These are phyloP conservation scores for Calvatia gigantea DNA, from an alignment of 768 basidiomycete species.

Conservation along the genomic window DNA sequence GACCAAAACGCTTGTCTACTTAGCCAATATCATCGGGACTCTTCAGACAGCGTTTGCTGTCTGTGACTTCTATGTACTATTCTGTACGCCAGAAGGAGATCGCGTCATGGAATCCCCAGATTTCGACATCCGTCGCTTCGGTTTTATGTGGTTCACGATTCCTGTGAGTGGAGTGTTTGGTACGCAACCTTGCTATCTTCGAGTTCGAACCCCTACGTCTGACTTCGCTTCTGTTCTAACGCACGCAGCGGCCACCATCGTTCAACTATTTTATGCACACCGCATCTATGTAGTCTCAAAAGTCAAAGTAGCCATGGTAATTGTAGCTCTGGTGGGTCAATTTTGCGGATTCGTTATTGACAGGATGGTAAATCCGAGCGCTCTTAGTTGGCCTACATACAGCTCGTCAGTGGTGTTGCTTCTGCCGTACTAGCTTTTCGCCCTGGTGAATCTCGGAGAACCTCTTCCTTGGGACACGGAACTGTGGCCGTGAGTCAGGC, in stretches of 20 bases:
- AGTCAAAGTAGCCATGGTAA: neutral
- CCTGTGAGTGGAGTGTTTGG: neutral
- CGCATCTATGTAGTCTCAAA: neutral
- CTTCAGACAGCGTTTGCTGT: neutral
- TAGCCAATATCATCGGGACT: neutral
- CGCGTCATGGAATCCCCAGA: too few relatives aligned
- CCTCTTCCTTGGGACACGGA: too few relatives aligned
- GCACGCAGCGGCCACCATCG: neutral
- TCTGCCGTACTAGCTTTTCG: too few relatives aligned
- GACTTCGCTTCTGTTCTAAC: too few relatives aligned
- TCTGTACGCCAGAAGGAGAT: neutral
- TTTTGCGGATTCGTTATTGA: neutral
- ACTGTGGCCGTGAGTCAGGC: too few relatives aligned
- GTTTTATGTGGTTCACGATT: slow-evolving; percentile 1
- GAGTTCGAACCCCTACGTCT: too few relatives aligned
- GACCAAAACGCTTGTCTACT: neutral
- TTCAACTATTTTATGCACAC: neutral
- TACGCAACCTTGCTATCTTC: neutral
- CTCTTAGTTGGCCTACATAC: too few relatives aligned
- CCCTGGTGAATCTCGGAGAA: too few relatives aligned
- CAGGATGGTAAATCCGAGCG: neutral
- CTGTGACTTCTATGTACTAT: neutral
- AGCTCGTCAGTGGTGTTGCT: too few relatives aligned
- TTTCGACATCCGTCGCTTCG: neutral
- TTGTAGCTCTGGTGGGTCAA: neutral